Evolutionary conservation across 768 basidiomycete genomes (phyloP).

Genomic region (Tricholoma sp.): DNA sequence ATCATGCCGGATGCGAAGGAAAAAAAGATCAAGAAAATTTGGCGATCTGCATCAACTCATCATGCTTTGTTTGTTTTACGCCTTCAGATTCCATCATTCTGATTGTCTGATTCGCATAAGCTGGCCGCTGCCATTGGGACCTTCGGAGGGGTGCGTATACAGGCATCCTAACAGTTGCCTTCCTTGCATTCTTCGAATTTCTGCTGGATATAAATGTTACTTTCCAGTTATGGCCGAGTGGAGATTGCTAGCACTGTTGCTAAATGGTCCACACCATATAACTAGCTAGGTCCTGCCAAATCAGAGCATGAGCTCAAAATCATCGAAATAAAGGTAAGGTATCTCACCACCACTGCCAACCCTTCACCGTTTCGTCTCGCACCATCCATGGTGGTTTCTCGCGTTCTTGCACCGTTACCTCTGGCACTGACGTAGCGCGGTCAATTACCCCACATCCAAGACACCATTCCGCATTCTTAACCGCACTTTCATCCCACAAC

Average conservation of each 20-base stretch:
- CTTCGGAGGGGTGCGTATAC: too few species aligned
- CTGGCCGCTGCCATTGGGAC: too few species aligned
- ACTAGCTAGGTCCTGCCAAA: not conserved
- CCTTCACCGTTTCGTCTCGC: not conserved
- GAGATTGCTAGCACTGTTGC: not conserved
- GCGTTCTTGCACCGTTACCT: not conserved
- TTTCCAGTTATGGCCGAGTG: not conserved
- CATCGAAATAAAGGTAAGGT: not conserved
- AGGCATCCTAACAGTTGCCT: too few species aligned
- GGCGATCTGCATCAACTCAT: too few species aligned
- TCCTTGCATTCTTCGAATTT: too few species aligned
- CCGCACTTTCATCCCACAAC: constrained; percentile 59
- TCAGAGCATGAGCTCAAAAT: not conserved
- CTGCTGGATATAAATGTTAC: too few species aligned
- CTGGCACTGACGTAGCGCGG: not conserved
- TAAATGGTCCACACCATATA: not conserved
- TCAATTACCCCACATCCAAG: constrained; percentile 76
- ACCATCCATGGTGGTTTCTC: not conserved
- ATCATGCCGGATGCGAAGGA: too few species aligned
- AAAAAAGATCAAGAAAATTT: too few species aligned
- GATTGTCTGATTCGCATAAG: too few species aligned
- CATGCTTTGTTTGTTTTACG: too few species aligned
- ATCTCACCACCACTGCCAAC: not conserved
- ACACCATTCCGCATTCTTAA: constrained; percentile 66
- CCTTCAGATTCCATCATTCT: too few species aligned